These are phyloP conservation scores for Physocladia obscura DNA, from an alignment of 192 early-diverging fungal species.

Conservation along the genomic window DNA sequence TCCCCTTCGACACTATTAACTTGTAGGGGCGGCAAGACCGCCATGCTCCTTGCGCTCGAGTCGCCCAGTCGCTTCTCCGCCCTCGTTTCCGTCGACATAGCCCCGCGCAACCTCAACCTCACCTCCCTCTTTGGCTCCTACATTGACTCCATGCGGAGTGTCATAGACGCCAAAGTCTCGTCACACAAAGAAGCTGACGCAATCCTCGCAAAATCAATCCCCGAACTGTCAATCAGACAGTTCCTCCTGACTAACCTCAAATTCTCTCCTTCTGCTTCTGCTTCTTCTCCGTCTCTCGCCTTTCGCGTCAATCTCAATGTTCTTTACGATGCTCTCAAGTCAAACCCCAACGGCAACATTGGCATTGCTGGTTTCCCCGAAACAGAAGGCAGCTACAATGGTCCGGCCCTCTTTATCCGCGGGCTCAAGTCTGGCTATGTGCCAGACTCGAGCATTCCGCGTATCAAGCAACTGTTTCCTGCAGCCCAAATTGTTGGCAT, in stretches of 20 bases:
- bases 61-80: conserved; percentile 25
- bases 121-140: conserved; percentile 29
- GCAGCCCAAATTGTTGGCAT: conserved; percentile 60
- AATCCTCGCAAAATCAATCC: conserved; percentile 36
- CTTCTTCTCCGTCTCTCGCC: too few species aligned
- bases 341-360: conserved; percentile 14
- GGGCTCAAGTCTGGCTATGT: conserved; percentile 73
- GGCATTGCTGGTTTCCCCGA: conserved; percentile 31
- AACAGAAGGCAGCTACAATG: conserved; percentile 44
- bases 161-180: conserved; percentile 28
- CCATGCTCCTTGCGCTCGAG: conserved; percentile 45
- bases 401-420: conserved; percentile 79
- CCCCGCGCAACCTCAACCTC: conserved; percentile 32
- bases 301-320: conserved; percentile 78
- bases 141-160: conserved; percentile 37
- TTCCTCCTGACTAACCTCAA: conserved; percentile 94
- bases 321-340: conserved; percentile 62
- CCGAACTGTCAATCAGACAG: conserved; percentile 41
- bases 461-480: conserved; percentile 74
- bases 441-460: conserved; percentile 45
- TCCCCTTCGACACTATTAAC: not conserved
- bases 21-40: conserved; percentile 45
- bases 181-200: conserved; percentile 39
- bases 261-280: conserved; percentile 35
- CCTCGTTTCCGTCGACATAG: conserved; percentile 51